Evolutionary conservation across 768 basidiomycete species (phyloP).

Genomic region (Lyophyllum atratum): DNA sequence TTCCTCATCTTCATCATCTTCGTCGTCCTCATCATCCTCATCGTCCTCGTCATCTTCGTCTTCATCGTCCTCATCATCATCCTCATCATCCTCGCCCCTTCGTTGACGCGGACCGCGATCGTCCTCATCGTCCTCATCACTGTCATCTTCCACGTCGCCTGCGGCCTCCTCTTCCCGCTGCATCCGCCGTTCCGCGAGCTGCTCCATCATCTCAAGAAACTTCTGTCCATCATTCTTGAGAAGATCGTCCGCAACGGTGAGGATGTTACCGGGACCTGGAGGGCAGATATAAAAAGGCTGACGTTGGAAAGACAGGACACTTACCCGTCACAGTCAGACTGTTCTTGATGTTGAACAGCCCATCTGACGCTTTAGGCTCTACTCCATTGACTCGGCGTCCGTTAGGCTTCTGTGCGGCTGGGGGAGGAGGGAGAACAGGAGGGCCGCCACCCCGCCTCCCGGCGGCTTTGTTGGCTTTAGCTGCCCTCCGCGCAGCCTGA

Average conservation of each 20-base stretch:
- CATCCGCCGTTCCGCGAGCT: constrained; percentile 92
- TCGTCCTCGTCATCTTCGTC: constrained; percentile 63
- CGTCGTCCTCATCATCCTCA: constrained; percentile 66
- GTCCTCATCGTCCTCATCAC: constrained; percentile 45
- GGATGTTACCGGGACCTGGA: constrained; percentile 85
- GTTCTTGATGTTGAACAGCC: constrained; percentile 76
- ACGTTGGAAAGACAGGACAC: constrained; percentile 25
- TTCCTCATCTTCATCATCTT: constrained; percentile 59
- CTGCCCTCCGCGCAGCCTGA: constrained; percentile 2
- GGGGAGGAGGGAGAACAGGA: constrained; percentile 20
- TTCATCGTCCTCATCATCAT: constrained; percentile 61
- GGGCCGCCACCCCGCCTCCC: constrained; percentile 17
- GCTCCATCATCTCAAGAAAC: constrained; percentile 99
- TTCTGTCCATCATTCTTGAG: constrained; percentile 98
- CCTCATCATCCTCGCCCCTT: constrained; percentile 57
- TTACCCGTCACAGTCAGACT: constrained; percentile 81
- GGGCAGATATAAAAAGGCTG: constrained; percentile 15
- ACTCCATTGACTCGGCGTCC: constrained; percentile 18
- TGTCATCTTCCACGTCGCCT: constrained; percentile 46
- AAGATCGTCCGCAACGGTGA: constrained; percentile 98
- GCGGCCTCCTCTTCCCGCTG: constrained; percentile 77
- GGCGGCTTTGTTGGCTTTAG: constrained; percentile 14
- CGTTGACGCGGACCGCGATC: constrained; percentile 27
- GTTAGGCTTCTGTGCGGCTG: constrained; percentile 20
- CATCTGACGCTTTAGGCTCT: constrained; percentile 40